Percentiles rank a stretch among this genome's conserved stretches.
These are phyloP conservation scores for Hypoxylon trugodes DNA, from an alignment of 495 filamentous ascomycete species.

Conservation along the genomic window DNA sequence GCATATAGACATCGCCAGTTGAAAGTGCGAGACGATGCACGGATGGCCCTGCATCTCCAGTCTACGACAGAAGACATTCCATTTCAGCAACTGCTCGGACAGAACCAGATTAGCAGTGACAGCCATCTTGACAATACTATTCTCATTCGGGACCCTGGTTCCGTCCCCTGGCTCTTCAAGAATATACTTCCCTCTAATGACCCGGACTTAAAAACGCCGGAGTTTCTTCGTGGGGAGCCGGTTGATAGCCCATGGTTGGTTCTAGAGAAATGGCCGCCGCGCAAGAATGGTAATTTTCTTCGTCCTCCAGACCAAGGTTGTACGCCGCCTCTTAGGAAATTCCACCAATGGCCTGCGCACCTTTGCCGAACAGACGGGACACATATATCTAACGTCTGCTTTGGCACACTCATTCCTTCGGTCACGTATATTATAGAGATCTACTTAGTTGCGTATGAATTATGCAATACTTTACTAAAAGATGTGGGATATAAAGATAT, in stretches of 20 bases:
- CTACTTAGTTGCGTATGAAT: slow-evolving; percentile 66
- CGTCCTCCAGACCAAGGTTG: slow-evolving; percentile 45
- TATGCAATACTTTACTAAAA: slow-evolving; percentile 68
- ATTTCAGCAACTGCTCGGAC: slow-evolving; percentile 30
- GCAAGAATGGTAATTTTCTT: slow-evolving; percentile 71
- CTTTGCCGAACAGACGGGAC: slow-evolving; percentile 59
- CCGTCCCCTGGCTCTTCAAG: slow-evolving; percentile 46
- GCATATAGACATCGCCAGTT: slow-evolving; percentile 55
- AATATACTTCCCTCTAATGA: slow-evolving; percentile 42
- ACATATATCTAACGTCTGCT: slow-evolving; percentile 66
- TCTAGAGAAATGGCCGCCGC: slow-evolving; percentile 60
- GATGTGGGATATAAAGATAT: slow-evolving; percentile 62
- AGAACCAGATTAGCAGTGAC: slow-evolving; percentile 23
- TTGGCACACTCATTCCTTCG: slow-evolving; percentile 78
- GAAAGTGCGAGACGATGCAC: slow-evolving; percentile 46
- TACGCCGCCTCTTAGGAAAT: slow-evolving; percentile 33
- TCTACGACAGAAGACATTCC: slow-evolving; percentile 33
- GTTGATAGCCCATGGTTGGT: slow-evolving; percentile 58
- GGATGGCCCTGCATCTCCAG: slow-evolving; percentile 50
- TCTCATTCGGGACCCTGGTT: slow-evolving; percentile 46
- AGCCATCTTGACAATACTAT: slow-evolving; percentile 11
- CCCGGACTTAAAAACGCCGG: slow-evolving; percentile 29
- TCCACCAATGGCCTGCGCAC: slow-evolving; percentile 46
- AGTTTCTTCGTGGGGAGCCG: slow-evolving; percentile 41
- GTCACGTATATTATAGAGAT: slow-evolving; percentile 75